A percentile compares a stretch with the other conserved stretches of the same genome.
These are phyloP conservation scores for Mortierella sp. DNA, from an alignment of 371 early-diverging fungal genomes.

Conservation along the genomic window DNA sequence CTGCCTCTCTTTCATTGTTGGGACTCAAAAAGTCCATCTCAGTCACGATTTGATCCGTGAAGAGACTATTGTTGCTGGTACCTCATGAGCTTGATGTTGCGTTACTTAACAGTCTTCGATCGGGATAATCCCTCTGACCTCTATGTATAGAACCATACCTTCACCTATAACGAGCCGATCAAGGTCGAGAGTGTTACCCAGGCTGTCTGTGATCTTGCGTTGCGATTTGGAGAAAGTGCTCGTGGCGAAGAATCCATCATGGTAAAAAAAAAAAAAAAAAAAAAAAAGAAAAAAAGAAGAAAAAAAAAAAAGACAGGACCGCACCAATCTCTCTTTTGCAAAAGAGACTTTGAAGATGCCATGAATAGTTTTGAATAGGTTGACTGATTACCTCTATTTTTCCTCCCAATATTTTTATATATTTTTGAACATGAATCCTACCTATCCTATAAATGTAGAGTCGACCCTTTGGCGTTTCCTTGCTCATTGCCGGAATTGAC, in stretches of 20 bases:
- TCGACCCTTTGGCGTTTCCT: conserved; percentile 99
- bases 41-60: too few species aligned
- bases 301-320: too few species aligned
- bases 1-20: conserved; percentile 3
- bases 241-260: conserved; percentile 96
- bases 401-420: too few species aligned
- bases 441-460: conserved; percentile 57
- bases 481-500: conserved; percentile 98
- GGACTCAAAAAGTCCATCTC: neutral
- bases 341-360: neutral
- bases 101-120: too few species aligned
- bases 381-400: neutral
- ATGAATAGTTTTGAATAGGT: neutral
- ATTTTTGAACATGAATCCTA: conserved; percentile 1
- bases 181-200: conserved; percentile 97
- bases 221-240: conserved; percentile 97
- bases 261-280: conserved; percentile 60
- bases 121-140: neutral
- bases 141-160: conserved; percentile 84
- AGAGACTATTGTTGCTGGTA: too few species aligned
- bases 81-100: too few species aligned
- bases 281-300: neutral
- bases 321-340: neutral
- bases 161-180: conserved; percentile 94
- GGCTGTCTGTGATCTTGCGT: conserved; percentile 96